phyloP scores from a whole-genome alignment of 83 land plant species.

The Thuja plicata region DNA sequence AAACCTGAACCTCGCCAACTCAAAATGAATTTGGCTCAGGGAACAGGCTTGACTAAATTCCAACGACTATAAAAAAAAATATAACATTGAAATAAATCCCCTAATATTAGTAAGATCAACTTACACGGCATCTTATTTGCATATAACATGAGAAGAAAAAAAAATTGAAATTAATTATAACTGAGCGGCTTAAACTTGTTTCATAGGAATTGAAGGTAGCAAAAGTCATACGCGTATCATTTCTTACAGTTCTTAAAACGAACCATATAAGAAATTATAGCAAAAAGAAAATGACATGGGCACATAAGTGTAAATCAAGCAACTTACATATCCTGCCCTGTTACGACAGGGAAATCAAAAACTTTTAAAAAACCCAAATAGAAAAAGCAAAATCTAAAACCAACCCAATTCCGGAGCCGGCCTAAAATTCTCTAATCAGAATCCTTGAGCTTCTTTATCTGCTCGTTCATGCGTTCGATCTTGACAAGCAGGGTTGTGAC shows the following conservation, averaged over 20 bases:
- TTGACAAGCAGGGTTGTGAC: conserved; percentile 65
- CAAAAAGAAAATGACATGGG: neutral
- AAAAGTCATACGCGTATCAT: neutral
- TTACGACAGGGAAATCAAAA: neutral
- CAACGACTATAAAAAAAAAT: neutral
- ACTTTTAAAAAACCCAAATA: neutral
- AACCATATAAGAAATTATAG: neutral
- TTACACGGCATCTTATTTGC: neutral
- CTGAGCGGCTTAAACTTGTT: neutral
- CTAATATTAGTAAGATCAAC: neutral
- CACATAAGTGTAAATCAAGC: neutral
- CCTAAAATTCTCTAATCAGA: neutral
- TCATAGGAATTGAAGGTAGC: neutral
- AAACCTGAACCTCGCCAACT: neutral
- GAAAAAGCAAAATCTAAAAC: neutral
- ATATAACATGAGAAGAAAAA: too few species aligned
- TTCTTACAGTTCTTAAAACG: neutral
- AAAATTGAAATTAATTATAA: too few species aligned
- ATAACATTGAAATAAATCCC: neutral
- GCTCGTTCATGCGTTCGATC: conserved; percentile 49
- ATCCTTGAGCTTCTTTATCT: conserved; percentile 48
- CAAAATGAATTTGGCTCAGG: neutral
- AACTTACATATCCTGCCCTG: neutral
- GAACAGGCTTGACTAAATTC: neutral
- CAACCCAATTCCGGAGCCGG: neutral